Percentiles rank a stretch among this genome's conserved stretches.
Evolutionary conservation across 78 protist genomes (phyloP).

Genomic region (Monocercomonoides exilis): DNA sequence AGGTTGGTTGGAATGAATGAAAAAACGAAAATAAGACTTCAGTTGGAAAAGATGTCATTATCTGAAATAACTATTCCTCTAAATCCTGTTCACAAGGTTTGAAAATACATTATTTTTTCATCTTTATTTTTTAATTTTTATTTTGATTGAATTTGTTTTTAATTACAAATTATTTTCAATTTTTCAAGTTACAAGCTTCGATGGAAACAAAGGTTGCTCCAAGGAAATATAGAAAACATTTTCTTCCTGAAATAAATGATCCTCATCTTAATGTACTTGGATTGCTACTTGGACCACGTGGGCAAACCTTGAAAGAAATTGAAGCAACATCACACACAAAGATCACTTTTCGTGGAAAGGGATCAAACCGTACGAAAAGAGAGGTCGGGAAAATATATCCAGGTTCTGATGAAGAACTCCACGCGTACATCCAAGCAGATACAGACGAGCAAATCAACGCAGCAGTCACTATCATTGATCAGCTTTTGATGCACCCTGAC

Average conservation of each 20-base stretch:
- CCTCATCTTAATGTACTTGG: background rate
- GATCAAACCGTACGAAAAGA: background rate
- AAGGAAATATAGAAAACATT: background rate
- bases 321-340: background rate
- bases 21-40: background rate
- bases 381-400: background rate
- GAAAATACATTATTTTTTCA: background rate
- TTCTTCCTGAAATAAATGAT: background rate
- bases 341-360: background rate
- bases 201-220: background rate
- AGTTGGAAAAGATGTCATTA: background rate
- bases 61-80: background rate
- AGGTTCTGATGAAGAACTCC: background rate
- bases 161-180: too few relatives aligned
- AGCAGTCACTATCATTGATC: background rate
- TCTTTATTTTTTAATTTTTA: background rate
- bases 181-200: background rate
- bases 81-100: background rate
- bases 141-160: too few relatives aligned
- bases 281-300: background rate
- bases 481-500: background rate
- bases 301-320: background rate
- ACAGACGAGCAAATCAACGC: background rate
- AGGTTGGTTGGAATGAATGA: background rate
- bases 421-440: background rate